A percentile compares a stretch with the other conserved stretches of the same genome.
These are phyloP conservation scores for Vanrija sp. DNA, from an alignment of 1,284 basidiomycete genomes.

Conservation along the genomic window DNA sequence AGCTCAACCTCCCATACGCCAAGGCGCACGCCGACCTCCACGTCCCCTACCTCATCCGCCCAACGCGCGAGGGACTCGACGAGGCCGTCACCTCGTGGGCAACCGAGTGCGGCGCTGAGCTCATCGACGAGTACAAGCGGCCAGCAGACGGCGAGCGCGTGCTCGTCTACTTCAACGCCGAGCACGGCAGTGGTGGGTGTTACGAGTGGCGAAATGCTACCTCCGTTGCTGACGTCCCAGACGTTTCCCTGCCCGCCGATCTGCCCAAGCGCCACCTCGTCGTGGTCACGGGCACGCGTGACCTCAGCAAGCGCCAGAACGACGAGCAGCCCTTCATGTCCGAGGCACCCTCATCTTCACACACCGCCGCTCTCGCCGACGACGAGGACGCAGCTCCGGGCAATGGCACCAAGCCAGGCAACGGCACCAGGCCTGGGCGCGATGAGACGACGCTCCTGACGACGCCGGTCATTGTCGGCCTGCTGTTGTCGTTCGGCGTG, in stretches of 20 bases:
- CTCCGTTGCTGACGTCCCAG: background rate
- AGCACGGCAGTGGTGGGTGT: slow-evolving; percentile 10
- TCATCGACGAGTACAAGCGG: slow-evolving; percentile 14
- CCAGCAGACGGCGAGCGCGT: background rate
- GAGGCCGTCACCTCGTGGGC: slow-evolving; percentile 32
- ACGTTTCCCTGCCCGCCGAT: slow-evolving; percentile 12
- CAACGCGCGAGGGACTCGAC: slow-evolving; percentile 23
- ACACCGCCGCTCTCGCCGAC: slow-evolving; percentile 10
- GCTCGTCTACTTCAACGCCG: slow-evolving; percentile 11
- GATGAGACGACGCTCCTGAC: slow-evolving; percentile 73
- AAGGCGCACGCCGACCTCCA: slow-evolving; percentile 26
- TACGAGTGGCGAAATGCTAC: background rate
- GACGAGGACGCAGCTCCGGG: slow-evolving; percentile 18
- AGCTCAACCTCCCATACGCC: slow-evolving; percentile 14
- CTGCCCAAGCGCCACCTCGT: slow-evolving; percentile 26
- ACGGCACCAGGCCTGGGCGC: slow-evolving; percentile 44
- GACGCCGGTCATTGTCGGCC: slow-evolving; percentile 66
- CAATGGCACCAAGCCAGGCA: slow-evolving; percentile 24
- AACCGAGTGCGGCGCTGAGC: slow-evolving; percentile 31
- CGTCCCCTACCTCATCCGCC: slow-evolving; percentile 19
- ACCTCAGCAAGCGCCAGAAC: slow-evolving; percentile 22
- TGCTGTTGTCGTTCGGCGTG: slow-evolving; percentile 66
- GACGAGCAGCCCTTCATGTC: background rate
- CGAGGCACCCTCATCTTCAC: slow-evolving; percentile 6
- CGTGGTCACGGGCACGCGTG: slow-evolving; percentile 38